These are phyloP conservation scores for Penicillium turbatum DNA, from an alignment of 495 filamentous ascomycete genomes.

Conservation along the genomic window DNA sequence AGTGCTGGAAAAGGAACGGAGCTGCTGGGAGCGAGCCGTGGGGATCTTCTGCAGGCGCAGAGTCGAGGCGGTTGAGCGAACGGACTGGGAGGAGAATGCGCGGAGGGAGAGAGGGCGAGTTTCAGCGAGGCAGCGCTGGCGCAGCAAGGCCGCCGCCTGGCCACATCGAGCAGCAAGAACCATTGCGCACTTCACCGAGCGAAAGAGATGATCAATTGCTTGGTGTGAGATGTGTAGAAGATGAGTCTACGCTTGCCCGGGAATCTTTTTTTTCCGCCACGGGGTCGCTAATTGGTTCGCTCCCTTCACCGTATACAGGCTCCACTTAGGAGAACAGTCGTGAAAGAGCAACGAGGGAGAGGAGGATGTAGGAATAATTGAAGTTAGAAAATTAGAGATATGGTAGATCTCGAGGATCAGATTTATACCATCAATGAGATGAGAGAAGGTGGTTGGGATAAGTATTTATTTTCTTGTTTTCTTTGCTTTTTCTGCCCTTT, in stretches of 20 bases:
- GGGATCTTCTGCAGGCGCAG: constrained; percentile 41
- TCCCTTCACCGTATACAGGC: constrained; percentile 24
- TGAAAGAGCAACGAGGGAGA: not conserved
- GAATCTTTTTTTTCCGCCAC: constrained; percentile 29
- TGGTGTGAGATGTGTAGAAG: constrained; percentile 16
- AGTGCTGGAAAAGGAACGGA: constrained; percentile 44
- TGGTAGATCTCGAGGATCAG: not conserved
- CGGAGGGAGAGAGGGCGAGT: constrained; percentile 40
- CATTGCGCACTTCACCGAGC: constrained; percentile 41
- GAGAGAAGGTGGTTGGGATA: not conserved
- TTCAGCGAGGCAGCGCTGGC: constrained; percentile 44
- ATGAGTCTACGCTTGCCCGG: constrained; percentile 22
- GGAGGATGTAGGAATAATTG: not conserved
- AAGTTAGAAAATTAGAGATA: not conserved
- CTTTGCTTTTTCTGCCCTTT: constrained; percentile 7
- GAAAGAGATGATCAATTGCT: constrained; percentile 24
- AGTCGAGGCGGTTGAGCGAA: constrained; percentile 32
- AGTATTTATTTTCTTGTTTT: not conserved
- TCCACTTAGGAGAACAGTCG: constrained; percentile 18
- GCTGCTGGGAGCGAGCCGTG: constrained; percentile 40
- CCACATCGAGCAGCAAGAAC: constrained; percentile 50
- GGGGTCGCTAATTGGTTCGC: constrained; percentile 25
- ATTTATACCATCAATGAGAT: not conserved
- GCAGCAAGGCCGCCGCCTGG: constrained; percentile 44
- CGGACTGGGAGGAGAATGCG: constrained; percentile 39